A percentile compares a stretch with the other conserved stretches of the same genome.
These are phyloP conservation scores for Arthrinium phaeospermum DNA, from an alignment of 2,329 filamentous ascomycete genomes.

Conservation along the genomic window DNA sequence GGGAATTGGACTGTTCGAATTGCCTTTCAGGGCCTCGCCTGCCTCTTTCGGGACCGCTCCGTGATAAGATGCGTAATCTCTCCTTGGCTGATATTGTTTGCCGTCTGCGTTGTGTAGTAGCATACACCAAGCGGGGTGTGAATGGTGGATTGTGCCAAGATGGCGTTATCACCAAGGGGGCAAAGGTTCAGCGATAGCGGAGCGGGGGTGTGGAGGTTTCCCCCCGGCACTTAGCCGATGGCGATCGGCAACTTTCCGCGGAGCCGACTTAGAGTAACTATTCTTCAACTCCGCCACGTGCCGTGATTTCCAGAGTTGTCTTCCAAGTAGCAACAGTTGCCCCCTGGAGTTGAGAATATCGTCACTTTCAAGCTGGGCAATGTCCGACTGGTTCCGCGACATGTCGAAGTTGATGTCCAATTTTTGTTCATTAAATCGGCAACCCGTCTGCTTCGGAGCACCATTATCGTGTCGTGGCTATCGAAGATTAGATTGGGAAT, in stretches of 20 bases:
- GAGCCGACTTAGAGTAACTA: background rate
- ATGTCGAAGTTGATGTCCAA: too few species aligned
- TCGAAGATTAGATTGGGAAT: too few species aligned
- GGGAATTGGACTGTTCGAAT: background rate
- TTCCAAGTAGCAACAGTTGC: too few species aligned
- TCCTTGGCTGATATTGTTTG: background rate
- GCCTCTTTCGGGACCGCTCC: background rate
- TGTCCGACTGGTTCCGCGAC: too few species aligned
- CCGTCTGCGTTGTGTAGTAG: background rate
- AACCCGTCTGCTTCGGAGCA: too few species aligned
- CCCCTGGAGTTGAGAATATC: too few species aligned
- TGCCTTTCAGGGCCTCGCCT: background rate
- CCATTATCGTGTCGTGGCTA: too few species aligned
- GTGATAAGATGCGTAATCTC: background rate
- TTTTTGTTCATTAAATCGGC: too few species aligned
- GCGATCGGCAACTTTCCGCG: background rate
- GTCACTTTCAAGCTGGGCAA: background rate
- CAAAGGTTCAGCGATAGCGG: background rate
- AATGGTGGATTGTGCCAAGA: background rate
- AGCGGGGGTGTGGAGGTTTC: background rate
- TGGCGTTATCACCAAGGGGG: background rate
- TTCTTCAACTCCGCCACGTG: background rate
- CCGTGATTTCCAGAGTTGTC: background rate
- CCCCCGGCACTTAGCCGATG: background rate
- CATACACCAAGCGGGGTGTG: background rate